Evolutionary conservation across 2,329 filamentous ascomycete species (phyloP), one percentile per base, ranked within the genome.

Genomic region (Phialemonium atrogriseum): DNA sequence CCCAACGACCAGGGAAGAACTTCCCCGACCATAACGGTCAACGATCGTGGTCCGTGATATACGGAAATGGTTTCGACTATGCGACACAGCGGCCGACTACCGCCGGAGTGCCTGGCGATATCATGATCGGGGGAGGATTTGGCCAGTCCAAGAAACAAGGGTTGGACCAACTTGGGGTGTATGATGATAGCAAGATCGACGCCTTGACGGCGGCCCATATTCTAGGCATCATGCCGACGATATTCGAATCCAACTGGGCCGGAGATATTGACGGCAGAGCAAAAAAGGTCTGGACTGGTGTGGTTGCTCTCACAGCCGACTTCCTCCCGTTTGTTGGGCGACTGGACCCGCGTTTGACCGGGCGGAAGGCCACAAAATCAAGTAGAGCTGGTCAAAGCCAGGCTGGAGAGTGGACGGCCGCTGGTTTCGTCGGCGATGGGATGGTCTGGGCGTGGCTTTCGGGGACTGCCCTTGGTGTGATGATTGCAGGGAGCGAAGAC

Each of bases 61-160:
- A 68, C 35, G 51, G 47, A 4, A 42, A 51, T 0, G 62, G 64
- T 0, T 70, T 65, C 27, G 70, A 76, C 41, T 72, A 74, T 39
- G 51, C 69, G 8, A 70, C 66, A 1, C 67, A 73, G 40, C 51
- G 60, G 30, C 54, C 66, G 1, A 47, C 46, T 17, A 17, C 36
- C 5, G 22, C 53, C n/a, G 48, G 50, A 3, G 24, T 39, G 3
- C 44, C 50, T 0, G 57, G 64, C 2, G 64, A 72, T 34, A 49
- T 77, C 36, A 68, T 77, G 63, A 46, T 71, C 3, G 70, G 72
- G 2, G 72, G 73, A 0, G 73, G 67, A 0, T 64, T 72, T 33
- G 53, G 56, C 5, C 57, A 61, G 14, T 59, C 62, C 11, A 45
- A 48, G 5, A 50, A 53, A 5, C 47, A 61, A 7, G 69, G 68